phyloP scores from a whole-genome alignment of 768 basidiomycete species.

The Cantharellus anzutake region DNA sequence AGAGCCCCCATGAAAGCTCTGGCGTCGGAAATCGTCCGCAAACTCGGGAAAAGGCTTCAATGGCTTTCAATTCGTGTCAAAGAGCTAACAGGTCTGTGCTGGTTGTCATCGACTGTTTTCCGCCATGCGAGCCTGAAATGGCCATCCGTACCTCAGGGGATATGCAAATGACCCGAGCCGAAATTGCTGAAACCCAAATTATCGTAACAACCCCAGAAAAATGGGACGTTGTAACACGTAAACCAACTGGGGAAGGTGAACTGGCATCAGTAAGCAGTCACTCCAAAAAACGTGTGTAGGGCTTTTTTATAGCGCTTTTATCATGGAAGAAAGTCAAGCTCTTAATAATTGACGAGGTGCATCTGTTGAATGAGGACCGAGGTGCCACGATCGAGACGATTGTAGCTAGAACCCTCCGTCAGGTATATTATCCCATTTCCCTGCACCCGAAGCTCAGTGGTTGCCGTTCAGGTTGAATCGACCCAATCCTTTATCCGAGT shows the following conservation, averaged over 20 bases:
- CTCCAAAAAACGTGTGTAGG: background rate
- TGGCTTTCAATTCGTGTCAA: conserved; percentile 79
- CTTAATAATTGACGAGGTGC: conserved; percentile 94
- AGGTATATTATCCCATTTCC: conserved; percentile 25
- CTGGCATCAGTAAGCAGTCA: conserved; percentile 49
- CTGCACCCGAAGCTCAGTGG: background rate
- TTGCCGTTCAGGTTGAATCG: conserved; percentile 59
- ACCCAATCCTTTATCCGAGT: conserved; percentile 92
- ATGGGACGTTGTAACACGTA: conserved; percentile 98
- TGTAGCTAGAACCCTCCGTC: conserved; percentile 84
- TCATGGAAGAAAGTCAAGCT: conserved; percentile 61
- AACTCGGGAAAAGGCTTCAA: conserved; percentile 70
- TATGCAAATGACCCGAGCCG: conserved; percentile 89
- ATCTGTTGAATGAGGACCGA: conserved; percentile 91
- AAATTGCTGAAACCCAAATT: conserved; percentile 89
- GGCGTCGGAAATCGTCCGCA: conserved; percentile 86
- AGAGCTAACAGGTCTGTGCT: conserved; percentile 61
- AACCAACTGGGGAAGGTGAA: conserved; percentile 92
- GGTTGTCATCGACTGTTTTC: background rate
- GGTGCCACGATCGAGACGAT: conserved; percentile 98
- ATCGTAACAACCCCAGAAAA: conserved; percentile 99
- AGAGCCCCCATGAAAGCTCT: conserved; percentile 98
- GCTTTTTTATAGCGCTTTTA: background rate
- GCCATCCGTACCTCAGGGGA: conserved; percentile 32
- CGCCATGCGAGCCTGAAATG: no score